These are phyloP conservation scores for Boletus pseudopeckii DNA, from an alignment of 768 basidiomycete species.

Conservation along the genomic window DNA sequence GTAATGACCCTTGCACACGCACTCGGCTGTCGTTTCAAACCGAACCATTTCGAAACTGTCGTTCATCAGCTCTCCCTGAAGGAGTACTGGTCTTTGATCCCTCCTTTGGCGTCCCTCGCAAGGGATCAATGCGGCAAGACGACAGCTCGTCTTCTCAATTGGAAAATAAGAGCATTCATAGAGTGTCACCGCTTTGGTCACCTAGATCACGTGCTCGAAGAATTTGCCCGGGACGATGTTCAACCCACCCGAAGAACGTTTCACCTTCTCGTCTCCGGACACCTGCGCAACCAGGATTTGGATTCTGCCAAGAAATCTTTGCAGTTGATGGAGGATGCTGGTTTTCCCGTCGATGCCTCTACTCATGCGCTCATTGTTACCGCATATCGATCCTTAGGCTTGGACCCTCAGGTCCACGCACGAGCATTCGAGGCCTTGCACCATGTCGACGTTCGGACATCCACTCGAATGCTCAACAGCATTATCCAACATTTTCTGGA, in stretches of 20 bases:
- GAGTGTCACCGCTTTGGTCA: conserved; percentile 48
- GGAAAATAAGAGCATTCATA: conserved; percentile 60
- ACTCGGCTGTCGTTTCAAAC: conserved; percentile 48
- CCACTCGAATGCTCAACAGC: conserved; percentile 63
- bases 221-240: conserved; percentile 47
- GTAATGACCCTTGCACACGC: conserved; percentile 46
- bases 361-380: conserved; percentile 61
- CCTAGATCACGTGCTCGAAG: conserved; percentile 44
- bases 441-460: conserved; percentile 36
- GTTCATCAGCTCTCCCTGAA: conserved; percentile 45
- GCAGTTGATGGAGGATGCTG: conserved; percentile 54
- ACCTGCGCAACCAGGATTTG: conserved; percentile 67
- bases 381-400: conserved; percentile 58
- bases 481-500: conserved; percentile 64
- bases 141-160: conserved; percentile 62
- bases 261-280: conserved; percentile 63
- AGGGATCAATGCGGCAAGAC: conserved; percentile 46
- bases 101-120: conserved; percentile 47
- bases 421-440: conserved; percentile 48
- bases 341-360: conserved; percentile 48
- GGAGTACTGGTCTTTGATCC: conserved; percentile 50
- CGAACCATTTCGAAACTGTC: conserved; percentile 57
- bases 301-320: conserved; percentile 50
- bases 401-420: conserved; percentile 50
- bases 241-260: conserved; percentile 60